Evolutionary conservation across 345 rosid species (phyloP).

Genomic region (Leavenworthia alabamica): DNA sequence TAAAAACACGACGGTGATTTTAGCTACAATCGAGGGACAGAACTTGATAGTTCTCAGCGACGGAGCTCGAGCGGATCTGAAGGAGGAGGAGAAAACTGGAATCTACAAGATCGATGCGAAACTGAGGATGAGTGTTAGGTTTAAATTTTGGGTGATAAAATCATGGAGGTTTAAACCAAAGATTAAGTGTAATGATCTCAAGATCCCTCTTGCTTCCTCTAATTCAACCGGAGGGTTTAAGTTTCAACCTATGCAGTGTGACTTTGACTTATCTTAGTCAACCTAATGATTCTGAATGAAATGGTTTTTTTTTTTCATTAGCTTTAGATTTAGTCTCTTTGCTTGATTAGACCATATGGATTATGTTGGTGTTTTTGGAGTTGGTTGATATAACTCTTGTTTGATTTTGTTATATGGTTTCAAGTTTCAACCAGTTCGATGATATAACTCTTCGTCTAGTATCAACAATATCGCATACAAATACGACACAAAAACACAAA

Average conservation of each 20-base stretch:
- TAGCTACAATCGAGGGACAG: conserved; percentile 37
- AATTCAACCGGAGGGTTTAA: conserved; percentile 16
- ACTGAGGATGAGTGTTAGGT: conserved; percentile 43
- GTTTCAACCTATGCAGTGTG: conserved; percentile 36
- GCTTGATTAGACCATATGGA: neutral
- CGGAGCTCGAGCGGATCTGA: conserved; percentile 16
- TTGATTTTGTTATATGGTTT: neutral
- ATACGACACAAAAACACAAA: neutral
- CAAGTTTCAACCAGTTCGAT: neutral
- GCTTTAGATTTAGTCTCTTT: neutral
- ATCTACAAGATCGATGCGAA: conserved; percentile 44
- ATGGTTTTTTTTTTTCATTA: neutral
- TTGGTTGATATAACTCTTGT: neutral
- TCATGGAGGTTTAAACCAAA: conserved; percentile 46
- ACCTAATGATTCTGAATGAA: neutral
- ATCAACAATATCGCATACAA: no score
- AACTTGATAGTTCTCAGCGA: conserved; percentile 28
- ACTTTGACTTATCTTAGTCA: conserved; percentile 31
- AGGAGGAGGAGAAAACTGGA: conserved; percentile 34
- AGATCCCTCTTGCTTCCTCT: conserved; percentile 38
- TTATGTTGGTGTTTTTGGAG: neutral
- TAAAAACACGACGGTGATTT: conserved; percentile 51
- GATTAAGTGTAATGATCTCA: conserved; percentile 46
- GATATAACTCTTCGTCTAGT: no score
- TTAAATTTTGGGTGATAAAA: conserved; percentile 52